Base-by-base conservation (phyloP, 2,329 filamentous ascomycete genomes). In the Pseudogymnoascus sp. region DNA sequence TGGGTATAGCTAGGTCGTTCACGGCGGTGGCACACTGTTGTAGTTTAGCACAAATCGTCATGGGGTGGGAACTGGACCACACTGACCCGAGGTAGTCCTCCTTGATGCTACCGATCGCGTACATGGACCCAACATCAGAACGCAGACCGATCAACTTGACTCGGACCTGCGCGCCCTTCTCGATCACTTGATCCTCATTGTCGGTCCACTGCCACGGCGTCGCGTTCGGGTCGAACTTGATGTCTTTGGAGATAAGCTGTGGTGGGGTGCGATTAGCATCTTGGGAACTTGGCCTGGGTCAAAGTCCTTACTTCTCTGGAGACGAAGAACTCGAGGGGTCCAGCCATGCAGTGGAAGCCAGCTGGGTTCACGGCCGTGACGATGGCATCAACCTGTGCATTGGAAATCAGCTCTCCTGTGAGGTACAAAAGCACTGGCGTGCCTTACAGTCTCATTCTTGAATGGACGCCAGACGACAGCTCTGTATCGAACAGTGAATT, bases 391-490 rank as follows among this genome's bases (percentile, higher is more conserved):
- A 97, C 88, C 91, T 96, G 77, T 65, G 71, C 74, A 31, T 51
- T 18, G 34, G 26, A 40, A 61, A 42, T 42, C 34, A 39, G 36
- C 39, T 61, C 40, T 51, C 54, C 23, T 62, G 16, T 40, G 45
- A 26, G 60, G 37, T 40, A 40, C 37, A 54, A 61, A 51, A 61
- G 42, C 42, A 57, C 51, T 36, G 51, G 51, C 51, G 51, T 57
- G 51, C 62, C 88, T 77, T 86, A 96, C 95, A 76, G 95, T 96
- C 82, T 99, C 95, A 73, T 95, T 93, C 77, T 95, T 93, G 81
- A 97, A 99, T 10, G 95, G 95, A 72, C 93, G 86, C 93, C 93
- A 99, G 64, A 99, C 91, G 65, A 99, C 93, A 62, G 95, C 95
- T 66, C 93, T 90, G 75, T 97, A 99, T 71, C 90, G 87, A 59